A percentile compares a stretch with the other conserved stretches of the same genome.
Conservation (phyloP, 306 rosid genomes). For the Vigna trinervia region DNA sequence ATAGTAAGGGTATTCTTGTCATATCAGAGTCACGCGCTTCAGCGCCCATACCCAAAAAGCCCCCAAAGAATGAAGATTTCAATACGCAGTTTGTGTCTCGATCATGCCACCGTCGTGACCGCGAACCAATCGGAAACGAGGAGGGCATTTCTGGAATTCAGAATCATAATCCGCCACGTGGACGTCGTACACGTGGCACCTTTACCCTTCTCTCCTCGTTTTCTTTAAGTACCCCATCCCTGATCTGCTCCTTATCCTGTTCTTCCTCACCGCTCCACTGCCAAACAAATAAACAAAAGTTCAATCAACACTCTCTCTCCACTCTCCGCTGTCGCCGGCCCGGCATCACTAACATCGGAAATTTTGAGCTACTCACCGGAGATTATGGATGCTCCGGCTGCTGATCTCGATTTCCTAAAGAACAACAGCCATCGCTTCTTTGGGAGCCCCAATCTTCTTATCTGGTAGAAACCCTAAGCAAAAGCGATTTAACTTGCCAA, state of each 20-base stretch:
- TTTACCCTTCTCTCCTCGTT: neutral
- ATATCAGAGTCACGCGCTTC: conserved; percentile 4
- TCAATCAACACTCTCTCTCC: neutral
- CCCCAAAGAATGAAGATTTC: conserved; percentile 29
- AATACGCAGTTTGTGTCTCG: neutral
- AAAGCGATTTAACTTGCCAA: conserved; percentile 72
- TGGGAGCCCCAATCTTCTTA: conserved; percentile 24
- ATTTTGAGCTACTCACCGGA: conserved; percentile 27
- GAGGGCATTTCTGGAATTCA: conserved; percentile 43
- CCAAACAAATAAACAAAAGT: neutral
- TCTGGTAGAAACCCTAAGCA: conserved; percentile 62
- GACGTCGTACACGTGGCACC: conserved; percentile 46
- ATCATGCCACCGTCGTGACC: conserved; percentile 44
- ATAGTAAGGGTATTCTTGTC: conserved; percentile 42
- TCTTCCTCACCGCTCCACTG: conserved; percentile 35
- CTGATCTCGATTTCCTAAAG: conserved; percentile 18
- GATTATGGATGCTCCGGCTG: conserved; percentile 40
- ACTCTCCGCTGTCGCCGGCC: conserved; percentile 26
- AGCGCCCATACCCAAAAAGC: neutral
- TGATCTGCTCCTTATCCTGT: conserved; percentile 38
- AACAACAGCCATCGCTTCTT: conserved; percentile 42
- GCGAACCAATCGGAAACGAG: neutral
- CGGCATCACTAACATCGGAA: neutral
- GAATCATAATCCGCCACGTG: conserved; percentile 47
- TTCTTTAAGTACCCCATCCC: conserved; percentile 35